Percentiles rank a stretch among this genome's conserved stretches.
Conservation (phyloP, 441 rosid genomes). For the Pelargonium australe region DNA sequence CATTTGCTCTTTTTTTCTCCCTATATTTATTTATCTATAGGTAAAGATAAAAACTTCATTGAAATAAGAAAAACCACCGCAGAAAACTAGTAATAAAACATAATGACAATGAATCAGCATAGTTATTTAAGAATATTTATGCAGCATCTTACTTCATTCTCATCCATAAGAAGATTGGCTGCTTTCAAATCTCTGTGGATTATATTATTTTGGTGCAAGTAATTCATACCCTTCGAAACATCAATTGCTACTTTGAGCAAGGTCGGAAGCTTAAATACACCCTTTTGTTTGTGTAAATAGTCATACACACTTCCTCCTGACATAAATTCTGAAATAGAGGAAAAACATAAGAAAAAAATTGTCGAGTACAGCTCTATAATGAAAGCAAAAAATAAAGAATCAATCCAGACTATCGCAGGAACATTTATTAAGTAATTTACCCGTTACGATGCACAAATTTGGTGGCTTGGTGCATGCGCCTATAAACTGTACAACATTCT, state of each 20-base stretch:
- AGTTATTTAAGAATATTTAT: no score
- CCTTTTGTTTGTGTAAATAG: conserved; percentile 61
- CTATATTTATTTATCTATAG: no score
- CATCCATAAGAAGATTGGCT: conserved; percentile 73
- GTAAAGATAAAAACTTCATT: no score
- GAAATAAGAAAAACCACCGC: no score
- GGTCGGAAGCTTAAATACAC: conserved; percentile 63
- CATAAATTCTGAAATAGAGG: conserved; percentile 49
- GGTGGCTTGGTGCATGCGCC: conserved; percentile 80
- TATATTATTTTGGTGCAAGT: conserved; percentile 65
- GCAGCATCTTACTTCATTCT: conserved; percentile 46
- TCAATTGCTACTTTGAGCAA: conserved; percentile 63
- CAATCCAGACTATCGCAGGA: not conserved
- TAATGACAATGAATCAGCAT: no score
- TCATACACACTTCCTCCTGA: conserved; percentile 75
- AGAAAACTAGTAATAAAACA: no score
- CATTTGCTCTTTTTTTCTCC: no score
- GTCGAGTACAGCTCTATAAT: no score
- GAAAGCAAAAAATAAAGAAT: no score
- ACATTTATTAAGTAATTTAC: conserved; percentile 24
- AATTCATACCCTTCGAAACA: conserved; percentile 72
- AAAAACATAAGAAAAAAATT: not conserved
- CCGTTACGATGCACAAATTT: conserved; percentile 59
- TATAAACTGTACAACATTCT: conserved; percentile 66
- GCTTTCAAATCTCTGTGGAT: conserved; percentile 70